Evolutionary conservation across 2,329 filamentous ascomycete genomes (phyloP), one percentile per base, ranked within the genome.

Genomic region (Aureobasidium sp.): DNA sequence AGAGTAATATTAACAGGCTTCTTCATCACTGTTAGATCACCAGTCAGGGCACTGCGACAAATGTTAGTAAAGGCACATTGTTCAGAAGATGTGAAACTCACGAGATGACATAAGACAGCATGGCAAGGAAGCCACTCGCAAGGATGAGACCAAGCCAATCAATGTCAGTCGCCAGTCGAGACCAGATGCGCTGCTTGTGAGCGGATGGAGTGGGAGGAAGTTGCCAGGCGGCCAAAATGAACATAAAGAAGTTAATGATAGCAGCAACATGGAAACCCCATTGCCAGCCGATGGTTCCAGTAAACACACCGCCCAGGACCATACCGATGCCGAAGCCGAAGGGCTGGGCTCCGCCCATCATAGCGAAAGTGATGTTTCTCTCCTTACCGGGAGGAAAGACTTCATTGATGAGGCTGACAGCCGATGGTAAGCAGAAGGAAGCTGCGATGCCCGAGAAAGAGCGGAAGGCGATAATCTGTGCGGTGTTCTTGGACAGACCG

Each of bases 131-230:
- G 1, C 75, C 70, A 63, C 75, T 79, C 3, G 77, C 77, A 30
- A 82, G 71, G 0, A 73, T 27, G 7, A 78, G 78, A 0, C 81
- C 81, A 37, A 81, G 67, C 81, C 81, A 84, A 63, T 84, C 81
- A 47, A 84, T 79, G 4, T 82, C 78, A 0, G 66, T 72, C 32
- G 65, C 68, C n/a, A 80, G 64, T 44, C 68, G 63, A 5, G 61
- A 30, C 64, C 67, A 69, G 36, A 49, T 66, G 27, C 61, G 30
- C 3, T 63, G 44, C 66, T 67, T 48, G 34, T 37, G 25, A 3
- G 32, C 27, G 3, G 10, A 3, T 1, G 55, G 39, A 32, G 55
- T 48, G 0, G 55, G 44, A 5, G 55, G 55, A 10, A 59, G 27
- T 3, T 59, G 55, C 55, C 55, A 59, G 9, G 44, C 55, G 1